Base-by-base conservation (phyloP, 1,139 yeast genomes). In the Kurtzmaniella quercitrusa region DNA sequence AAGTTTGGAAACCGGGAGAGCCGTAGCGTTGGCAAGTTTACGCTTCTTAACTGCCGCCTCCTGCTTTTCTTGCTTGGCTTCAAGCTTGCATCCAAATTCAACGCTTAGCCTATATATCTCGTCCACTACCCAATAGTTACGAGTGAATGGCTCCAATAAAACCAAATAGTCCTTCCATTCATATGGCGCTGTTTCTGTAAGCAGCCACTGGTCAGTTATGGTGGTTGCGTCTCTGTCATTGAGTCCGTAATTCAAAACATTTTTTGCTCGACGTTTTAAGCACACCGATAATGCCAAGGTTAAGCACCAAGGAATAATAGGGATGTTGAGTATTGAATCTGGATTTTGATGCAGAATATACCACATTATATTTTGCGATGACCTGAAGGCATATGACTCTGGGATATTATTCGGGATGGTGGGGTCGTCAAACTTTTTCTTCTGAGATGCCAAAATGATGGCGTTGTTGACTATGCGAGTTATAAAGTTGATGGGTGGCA, bases 71-170 rank as follows among this genome's bases (percentile, higher is more conserved):
- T 26, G 40, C 35, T 52, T 52, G 18, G 45, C 36, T 20, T 50
- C 45, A 26, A 61, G 46, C 41, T 56, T 52, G 15, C 51, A 50
- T 4, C 55, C 45, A 42, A 62, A 61, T 26, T 60, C 63, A 36
- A 51, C 48, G 4, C 61, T 51, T 30, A 62, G 47, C 36, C 53
- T 48, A 38, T 57, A 55, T 39, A 62, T 55, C 42, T 63, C 68
- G 38, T 62, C 67, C 12, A 63, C 63, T 21, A 61, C 54, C 59
- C 60, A 59, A 65, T 66, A 63, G n/a, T 55, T 52, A 5, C 48
- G 42, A 6, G 57, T 42, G 47, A 56, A 60, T 33, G 54, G 50
- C 18, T 59, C 59, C 33, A 63, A 49, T 22, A 50, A 54, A 2
- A 17, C 33, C 38, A 64, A 48, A 42, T 52, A 58, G 22, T 54